A percentile compares a stretch with the other conserved stretches of the same genome.
phyloP scores from a whole-genome alignment of 192 early-diverging fungal genomes.

The Dispira parvispora region DNA sequence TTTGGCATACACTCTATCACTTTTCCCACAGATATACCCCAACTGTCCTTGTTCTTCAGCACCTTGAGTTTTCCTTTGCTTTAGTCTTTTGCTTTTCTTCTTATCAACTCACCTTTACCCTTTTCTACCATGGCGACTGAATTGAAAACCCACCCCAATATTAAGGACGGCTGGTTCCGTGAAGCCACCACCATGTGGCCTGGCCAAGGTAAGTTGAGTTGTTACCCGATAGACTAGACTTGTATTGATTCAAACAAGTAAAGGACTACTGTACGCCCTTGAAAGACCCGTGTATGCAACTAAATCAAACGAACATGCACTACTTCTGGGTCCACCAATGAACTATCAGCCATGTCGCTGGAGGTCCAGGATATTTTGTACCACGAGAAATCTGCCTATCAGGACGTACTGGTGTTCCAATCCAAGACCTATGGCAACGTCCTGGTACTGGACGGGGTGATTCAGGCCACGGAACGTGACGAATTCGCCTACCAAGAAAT shows the following conservation, averaged over 20 bases:
- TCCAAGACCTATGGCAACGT: conserved; percentile 92
- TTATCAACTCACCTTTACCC: too few relatives aligned
- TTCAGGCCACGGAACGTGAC: conserved; percentile 96
- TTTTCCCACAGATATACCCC: too few relatives aligned
- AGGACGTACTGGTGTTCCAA: conserved; percentile 97
- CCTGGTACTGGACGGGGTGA: conserved; percentile 92
- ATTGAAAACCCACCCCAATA: conserved; percentile 66
- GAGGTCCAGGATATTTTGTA: conserved; percentile 91
- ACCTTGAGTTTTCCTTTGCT: too few relatives aligned
- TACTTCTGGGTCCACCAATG: neutral
- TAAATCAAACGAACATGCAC: too few relatives aligned
- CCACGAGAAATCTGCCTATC: conserved; percentile 83
- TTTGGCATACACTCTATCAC: too few relatives aligned
- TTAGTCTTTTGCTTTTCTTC: too few relatives aligned
- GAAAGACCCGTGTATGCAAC: too few relatives aligned
- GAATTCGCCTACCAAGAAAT: conserved; percentile 99
- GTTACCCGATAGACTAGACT: too few relatives aligned
- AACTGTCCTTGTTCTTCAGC: too few relatives aligned
- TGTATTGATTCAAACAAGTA: too few relatives aligned
- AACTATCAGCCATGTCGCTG: conserved; percentile 66
- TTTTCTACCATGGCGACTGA: conserved; percentile 1
- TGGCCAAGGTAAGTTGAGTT: conserved; percentile 57
- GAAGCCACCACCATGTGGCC: conserved; percentile 93
- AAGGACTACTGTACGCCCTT: too few relatives aligned
- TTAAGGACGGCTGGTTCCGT: conserved; percentile 93